A percentile compares a stretch with the other conserved stretches of the same genome.
These are phyloP conservation scores for Thielaviopsis euricoi DNA, from an alignment of 2,329 filamentous ascomycete species.

Conservation along the genomic window DNA sequence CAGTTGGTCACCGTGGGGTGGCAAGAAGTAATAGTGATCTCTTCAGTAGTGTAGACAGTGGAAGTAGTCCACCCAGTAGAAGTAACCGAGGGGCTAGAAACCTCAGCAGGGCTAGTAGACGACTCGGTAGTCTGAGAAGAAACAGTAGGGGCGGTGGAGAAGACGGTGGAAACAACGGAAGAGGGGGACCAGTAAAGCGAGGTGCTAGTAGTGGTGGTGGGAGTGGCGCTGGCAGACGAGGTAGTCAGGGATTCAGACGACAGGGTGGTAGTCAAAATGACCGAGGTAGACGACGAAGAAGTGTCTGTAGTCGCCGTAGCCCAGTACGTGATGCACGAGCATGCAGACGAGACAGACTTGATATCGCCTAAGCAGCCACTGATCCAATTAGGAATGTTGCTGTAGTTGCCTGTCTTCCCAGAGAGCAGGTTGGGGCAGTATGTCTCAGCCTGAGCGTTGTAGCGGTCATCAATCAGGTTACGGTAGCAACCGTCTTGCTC, in stretches of 20 bases:
- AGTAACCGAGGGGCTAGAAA: background rate
- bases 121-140: background rate
- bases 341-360: slow-evolving; percentile 41
- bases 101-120: background rate
- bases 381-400: slow-evolving; percentile 17
- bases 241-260: background rate
- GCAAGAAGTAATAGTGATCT: slow-evolving; percentile 41
- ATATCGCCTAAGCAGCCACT: slow-evolving; percentile 26
- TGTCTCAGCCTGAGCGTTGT: slow-evolving; percentile 16
- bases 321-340: slow-evolving; percentile 47
- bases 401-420: slow-evolving; percentile 16
- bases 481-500: slow-evolving; percentile 21
- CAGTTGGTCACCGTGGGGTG: slow-evolving; percentile 26
- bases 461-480: slow-evolving; percentile 20
- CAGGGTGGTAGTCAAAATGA: background rate
- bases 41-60: slow-evolving; percentile 24
- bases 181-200: background rate
- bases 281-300: background rate
- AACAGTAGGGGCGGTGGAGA: background rate
- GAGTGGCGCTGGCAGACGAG: background rate
- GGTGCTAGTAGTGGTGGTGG: background rate
- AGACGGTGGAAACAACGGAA: background rate
- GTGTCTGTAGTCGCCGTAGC: slow-evolving; percentile 4
- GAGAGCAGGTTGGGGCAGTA: slow-evolving; percentile 22
- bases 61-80: slow-evolving; percentile 17